Evolutionary conservation across 1,284 basidiomycete genomes (phyloP).

Genomic region (Cerioporus squamosus): DNA sequence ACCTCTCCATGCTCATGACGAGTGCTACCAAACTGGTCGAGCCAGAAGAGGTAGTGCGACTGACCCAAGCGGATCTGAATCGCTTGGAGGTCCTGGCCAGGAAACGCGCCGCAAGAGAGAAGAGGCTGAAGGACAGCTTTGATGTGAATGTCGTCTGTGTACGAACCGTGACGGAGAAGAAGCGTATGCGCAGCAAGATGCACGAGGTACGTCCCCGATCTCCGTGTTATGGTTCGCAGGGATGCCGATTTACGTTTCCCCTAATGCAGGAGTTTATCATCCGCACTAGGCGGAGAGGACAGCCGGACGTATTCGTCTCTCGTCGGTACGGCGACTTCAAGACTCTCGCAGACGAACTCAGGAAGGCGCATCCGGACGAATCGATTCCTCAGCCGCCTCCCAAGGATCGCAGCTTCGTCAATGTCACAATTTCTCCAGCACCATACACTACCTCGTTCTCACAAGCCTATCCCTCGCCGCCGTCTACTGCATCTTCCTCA

Average conservation of each 20-base stretch:
- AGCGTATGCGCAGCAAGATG: conserved; percentile 78
- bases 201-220: conserved; percentile 70
- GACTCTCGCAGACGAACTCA: conserved; percentile 86
- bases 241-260: conserved; percentile 7
- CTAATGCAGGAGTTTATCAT: conserved; percentile 88
- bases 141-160: conserved; percentile 92
- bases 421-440: conserved; percentile 41
- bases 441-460: conserved; percentile 6
- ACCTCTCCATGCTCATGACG: conserved; percentile 79
- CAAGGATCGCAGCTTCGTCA: conserved; percentile 83
- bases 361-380: conserved; percentile 82
- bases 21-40: conserved; percentile 83
- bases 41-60: conserved; percentile 85
- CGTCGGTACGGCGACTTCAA: conserved; percentile 95
- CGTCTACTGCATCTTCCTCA: conserved; percentile 13
- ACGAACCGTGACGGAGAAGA: conserved; percentile 79
- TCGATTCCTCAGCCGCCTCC: conserved; percentile 79
- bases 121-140: conserved; percentile 61
- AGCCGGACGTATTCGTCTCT: conserved; percentile 85
- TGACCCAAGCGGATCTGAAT: conserved; percentile 82
- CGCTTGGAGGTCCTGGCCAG: conserved; percentile 71
- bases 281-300: conserved; percentile 77
- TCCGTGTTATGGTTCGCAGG: conserved; percentile 1
- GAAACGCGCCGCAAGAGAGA: conserved; percentile 57
- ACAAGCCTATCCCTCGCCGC: conserved; percentile 9